Base-by-base conservation (phyloP, 352 stramenopile genomes). In the Phytophthora agathidicida region DNA sequence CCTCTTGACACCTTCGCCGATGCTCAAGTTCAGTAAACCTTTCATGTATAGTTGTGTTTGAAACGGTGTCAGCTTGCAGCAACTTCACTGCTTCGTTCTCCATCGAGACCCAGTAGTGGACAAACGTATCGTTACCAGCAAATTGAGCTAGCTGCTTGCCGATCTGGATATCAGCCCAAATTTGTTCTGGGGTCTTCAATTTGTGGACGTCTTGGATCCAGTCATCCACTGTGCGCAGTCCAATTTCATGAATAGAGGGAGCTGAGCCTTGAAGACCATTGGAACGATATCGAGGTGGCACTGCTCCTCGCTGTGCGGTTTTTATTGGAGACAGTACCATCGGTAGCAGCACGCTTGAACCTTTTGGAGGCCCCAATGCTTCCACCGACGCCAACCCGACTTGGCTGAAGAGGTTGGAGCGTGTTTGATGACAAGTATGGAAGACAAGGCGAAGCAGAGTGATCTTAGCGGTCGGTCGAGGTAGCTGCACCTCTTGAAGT, bases 351-450 rank as follows among this genome's bases (percentile, higher is more conserved):
- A 64, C 23, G 10, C 3, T 50, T 10, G 23, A 14, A 4, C 14
- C 27, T 23, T 30, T 46, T 2, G 16, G 16, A 36, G 60, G 16
- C 14, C 45, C 60, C 16, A 73, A 41, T 7, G 50, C 68, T 9
- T 61, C 23, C 4, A 83, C 63, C 0, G 60, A 73, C 5, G 67
- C 55, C 20, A 85, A 32, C 1, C 68, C 68, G 23, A 89, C 74
- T 57, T 89, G 79, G 44, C 80, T 72, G 42, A 82, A 89, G 2
- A 83, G 23, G 23, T 89, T 89, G 9, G 47, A 32, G 14, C 23
- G 42, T 46, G 82, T 70, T 10, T 65, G 32, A 49, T 89, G 69
- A 45, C 73, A 83, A 3, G 56, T 38, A 36, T 83, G 79, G 13
- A 89, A 27, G 17, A 81, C 48, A 20, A 89, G 56, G 24, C 69